Base-by-base conservation (phyloP, 1,284 basidiomycete species). In the Sutorius eximius region DNA sequence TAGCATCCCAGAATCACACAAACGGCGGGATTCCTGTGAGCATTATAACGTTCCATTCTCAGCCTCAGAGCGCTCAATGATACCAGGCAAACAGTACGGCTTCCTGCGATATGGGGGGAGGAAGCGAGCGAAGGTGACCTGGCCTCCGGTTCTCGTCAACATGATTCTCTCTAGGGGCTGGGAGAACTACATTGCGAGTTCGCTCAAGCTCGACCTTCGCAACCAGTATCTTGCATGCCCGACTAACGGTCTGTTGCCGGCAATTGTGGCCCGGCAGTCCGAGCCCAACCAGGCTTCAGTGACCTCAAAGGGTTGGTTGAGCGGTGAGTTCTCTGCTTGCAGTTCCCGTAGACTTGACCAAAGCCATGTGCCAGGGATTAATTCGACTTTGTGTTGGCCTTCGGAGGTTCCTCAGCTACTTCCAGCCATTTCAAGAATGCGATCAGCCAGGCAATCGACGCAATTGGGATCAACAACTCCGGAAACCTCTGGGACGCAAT, bases 361-460 rank as follows among this genome's bases (percentile, higher is more conserved):
- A 3, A 1, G 6, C 5, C 7, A 5, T 24, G 22, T 24, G 22
- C 2, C 13, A 57, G 56, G 5, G 38, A 57, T 16, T 2, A 22
- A 1, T 43, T 58, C 13, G 57, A 58, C 30, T 36, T 58, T 8
- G 37, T 58, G 4, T 16, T 58, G 0, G 47, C 36, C 1, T 55
- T 58, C 20, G 33, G 33, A 0, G 51, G 57, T 3, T 45, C 46
- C 1, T 49, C 57, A 1, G 55, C 38, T 2, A 22, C 54, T 3
- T 45, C 51, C 0, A 38, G 3, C 5, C 30, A 54, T 3, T 13
- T 49, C 2, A 45, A 43, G 6, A 6, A 24, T 1, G 9, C 22
- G 1, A 8, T 58, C 6, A 30, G 22, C 9, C 36, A 51, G 7
- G n/a, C 37, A 1, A 41, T 59, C 1, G 30, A 50, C 13, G 36